Percentiles rank a stretch among this genome's conserved stretches.
These are phyloP conservation scores for Lactarius sp. DNA, from an alignment of 768 basidiomycete species.

Conservation along the genomic window DNA sequence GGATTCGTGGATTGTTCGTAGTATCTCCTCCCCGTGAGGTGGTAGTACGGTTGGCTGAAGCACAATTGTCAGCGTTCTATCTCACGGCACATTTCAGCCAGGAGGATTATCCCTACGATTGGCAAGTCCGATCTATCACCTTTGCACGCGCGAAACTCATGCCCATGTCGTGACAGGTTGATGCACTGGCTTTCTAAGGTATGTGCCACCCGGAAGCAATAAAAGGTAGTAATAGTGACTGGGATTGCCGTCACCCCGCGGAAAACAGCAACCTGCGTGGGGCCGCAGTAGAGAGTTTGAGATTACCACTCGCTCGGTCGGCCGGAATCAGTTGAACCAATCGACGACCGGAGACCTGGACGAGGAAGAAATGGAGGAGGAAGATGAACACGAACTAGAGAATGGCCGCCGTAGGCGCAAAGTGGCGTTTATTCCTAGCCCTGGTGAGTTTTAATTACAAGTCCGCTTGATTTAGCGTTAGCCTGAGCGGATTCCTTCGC, in stretches of 20 bases:
- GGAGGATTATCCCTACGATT: conserved; percentile 84
- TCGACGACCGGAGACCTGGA: conserved; percentile 71
- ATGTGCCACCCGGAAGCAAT: conserved; percentile 21
- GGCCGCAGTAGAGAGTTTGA: conserved; percentile 84
- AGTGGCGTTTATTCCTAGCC: conserved; percentile 77
- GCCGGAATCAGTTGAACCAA: conserved; percentile 57
- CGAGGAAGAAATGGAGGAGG: conserved; percentile 56
- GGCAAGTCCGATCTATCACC: conserved; percentile 39
- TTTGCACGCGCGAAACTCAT: conserved; percentile 5
- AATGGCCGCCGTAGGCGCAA: conserved; percentile 69
- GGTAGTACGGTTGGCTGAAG: conserved; percentile 23
- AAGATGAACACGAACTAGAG: conserved; percentile 53
- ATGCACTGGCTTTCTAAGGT: conserved; percentile 90
- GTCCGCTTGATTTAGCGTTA: conserved; percentile 5
- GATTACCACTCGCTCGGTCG: conserved; percentile 72
- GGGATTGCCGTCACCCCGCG: conserved; percentile 7
- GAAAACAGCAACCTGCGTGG: conserved; percentile 79
- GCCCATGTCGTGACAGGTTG: conserved; percentile 44
- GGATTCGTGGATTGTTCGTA: conserved; percentile 79
- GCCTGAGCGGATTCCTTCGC: conserved; percentile 7
- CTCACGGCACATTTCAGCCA: conserved; percentile 84
- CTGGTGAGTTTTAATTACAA: conserved; percentile 45
- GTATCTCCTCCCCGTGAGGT: background rate
- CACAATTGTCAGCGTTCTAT: conserved; percentile 59
- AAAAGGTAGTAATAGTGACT: background rate